phyloP scores from a whole-genome alignment of 1,284 basidiomycete species.

The Tilletia walkeri region DNA sequence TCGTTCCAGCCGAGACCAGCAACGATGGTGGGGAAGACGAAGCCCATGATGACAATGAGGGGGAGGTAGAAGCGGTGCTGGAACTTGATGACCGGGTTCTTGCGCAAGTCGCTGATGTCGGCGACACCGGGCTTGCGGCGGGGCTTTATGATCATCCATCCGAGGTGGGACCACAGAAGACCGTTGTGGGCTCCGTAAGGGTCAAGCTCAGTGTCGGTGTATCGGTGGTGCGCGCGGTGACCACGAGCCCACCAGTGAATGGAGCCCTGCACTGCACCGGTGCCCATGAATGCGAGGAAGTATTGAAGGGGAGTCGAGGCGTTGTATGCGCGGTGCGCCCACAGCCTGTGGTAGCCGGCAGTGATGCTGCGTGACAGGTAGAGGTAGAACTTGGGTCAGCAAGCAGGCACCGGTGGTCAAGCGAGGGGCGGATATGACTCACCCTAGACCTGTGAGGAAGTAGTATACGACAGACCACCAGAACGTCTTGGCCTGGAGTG shows the following conservation, averaged over 20 bases:
- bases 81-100: slow-evolving; percentile 53
- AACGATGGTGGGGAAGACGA: slow-evolving; percentile 51
- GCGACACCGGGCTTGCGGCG: slow-evolving; percentile 54
- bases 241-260: slow-evolving; percentile 56
- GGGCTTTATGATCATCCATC: slow-evolving; percentile 55
- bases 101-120: slow-evolving; percentile 51
- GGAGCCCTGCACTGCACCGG: slow-evolving; percentile 52
- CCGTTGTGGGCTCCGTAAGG: slow-evolving; percentile 54
- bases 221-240: slow-evolving; percentile 55
- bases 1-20: slow-evolving; percentile 54
- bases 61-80: slow-evolving; percentile 54
- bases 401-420: neutral
- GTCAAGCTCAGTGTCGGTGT: slow-evolving; percentile 56
- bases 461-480: slow-evolving; percentile 46
- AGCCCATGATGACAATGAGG: slow-evolving; percentile 51
- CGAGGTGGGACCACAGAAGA: slow-evolving; percentile 53
- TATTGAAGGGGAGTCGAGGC: slow-evolving; percentile 46
- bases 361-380: slow-evolving; percentile 30
- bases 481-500: slow-evolving; percentile 36
- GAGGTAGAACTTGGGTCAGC: neutral
- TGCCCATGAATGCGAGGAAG: slow-evolving; percentile 51
- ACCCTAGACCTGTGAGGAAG: slow-evolving; percentile 52
- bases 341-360: slow-evolving; percentile 53
- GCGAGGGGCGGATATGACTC: neutral
- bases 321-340: slow-evolving; percentile 53